Evolutionary conservation across 1,139 yeast species (phyloP), one percentile per base, ranked within the genome.

Genomic region (Yamadazyma friedrichii): DNA sequence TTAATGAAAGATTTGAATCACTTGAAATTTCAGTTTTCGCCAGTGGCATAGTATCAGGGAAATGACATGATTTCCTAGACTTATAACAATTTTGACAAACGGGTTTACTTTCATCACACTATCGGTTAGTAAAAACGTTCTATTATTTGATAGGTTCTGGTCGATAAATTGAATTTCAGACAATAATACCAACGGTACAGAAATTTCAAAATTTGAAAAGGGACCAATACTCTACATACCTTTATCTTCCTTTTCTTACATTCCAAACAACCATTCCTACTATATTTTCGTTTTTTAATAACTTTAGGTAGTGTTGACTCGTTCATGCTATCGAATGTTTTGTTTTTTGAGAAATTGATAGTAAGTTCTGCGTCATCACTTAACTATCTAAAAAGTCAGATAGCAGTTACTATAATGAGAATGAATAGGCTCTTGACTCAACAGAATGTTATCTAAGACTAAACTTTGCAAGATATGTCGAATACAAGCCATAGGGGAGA

Each of bases 41-140:
- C 4, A 20, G 34, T 30, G 17, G 22, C 3, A 9, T 35, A 9
- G n/a, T 12, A 4, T 15, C 35, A 11, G 36, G 42, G n/a, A 38
- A 44, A 12, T 31, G 30, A 35, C 51, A 47, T 2, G 25, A 8
- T 20, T 44, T 47, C 3, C 40, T 30, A 1, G 41, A 35, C 30
- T 40, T 46, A 4, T 12, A 35, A 33, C 55, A 51, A 38, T 51
- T 50, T 16, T 39, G 31, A 39, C 55, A 51, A 9, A 26, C 27
- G 3, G 55, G 55, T 41, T 46, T 46, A 2, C 39, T 38, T 42
- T 51, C 55, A 32, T 51, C 55, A 42, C 55, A 51, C 54, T 50
- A 35, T 12, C 20, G 5, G 42, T 44, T 44, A 46, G 45, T 42
- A 36, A 15, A 24, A 11, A n/a, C 6, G 20, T 30, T 30, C 33